Evolutionary conservation across 345 rosid genomes (phyloP).

Genomic region (Camelina sativa): DNA sequence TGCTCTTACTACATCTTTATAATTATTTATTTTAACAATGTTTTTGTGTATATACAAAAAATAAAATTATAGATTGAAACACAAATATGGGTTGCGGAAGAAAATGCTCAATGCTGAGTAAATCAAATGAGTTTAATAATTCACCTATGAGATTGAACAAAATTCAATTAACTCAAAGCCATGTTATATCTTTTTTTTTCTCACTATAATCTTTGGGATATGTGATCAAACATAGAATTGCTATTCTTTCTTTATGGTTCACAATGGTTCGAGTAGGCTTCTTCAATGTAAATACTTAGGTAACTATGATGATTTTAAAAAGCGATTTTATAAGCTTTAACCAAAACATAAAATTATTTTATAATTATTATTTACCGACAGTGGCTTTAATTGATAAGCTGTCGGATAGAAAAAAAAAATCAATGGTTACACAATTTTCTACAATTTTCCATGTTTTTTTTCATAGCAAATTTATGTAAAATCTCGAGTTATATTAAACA

Average conservation of each 20-base stretch:
- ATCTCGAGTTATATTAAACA: background rate
- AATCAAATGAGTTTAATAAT: slow-evolving; percentile 21
- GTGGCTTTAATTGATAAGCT: too few relatives aligned
- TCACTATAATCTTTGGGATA: background rate
- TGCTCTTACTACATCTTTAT: slow-evolving; percentile 15
- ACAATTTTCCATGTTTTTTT: too few relatives aligned
- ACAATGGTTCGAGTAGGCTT: background rate
- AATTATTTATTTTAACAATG: background rate
- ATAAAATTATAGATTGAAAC: background rate
- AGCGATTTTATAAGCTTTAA: too few relatives aligned
- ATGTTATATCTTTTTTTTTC: background rate
- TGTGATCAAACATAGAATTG: background rate
- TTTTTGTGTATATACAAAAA: background rate
- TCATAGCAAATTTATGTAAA: too few relatives aligned
- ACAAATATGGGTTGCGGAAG: background rate
- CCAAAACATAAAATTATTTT: too few relatives aligned
- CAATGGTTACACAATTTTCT: too few relatives aligned
- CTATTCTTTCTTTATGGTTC: background rate
- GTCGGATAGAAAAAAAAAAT: too few relatives aligned
- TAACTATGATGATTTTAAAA: too few relatives aligned
- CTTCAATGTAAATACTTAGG: too few relatives aligned
- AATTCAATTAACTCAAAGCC: slow-evolving; percentile 10
- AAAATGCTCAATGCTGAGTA: slow-evolving; percentile 5
- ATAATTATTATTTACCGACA: too few relatives aligned
- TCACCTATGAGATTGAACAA: background rate